Conservation (phyloP, 768 basidiomycete genomes). For the Trichaptum fuscoviolaceum region DNA sequence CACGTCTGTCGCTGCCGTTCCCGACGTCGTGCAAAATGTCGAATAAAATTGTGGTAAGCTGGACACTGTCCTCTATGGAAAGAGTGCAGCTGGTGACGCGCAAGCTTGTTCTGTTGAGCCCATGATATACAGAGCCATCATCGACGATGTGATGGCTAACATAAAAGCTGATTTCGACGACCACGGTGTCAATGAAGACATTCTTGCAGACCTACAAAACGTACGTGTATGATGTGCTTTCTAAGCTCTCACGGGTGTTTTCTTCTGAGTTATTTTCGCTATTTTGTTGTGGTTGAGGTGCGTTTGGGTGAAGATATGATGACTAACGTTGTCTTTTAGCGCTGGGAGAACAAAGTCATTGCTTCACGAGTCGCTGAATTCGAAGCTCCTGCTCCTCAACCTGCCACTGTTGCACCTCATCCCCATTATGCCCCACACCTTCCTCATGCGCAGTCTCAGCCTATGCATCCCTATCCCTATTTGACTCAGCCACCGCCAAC, state of each 20-base stretch:
- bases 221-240: slow-evolving; percentile 45
- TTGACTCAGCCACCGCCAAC: slow-evolving; percentile 6
- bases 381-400: slow-evolving; percentile 41
- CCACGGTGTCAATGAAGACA: slow-evolving; percentile 88
- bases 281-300: not conserved
- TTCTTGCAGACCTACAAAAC: slow-evolving; percentile 81
- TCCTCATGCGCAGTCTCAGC: not conserved
- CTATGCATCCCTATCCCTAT: not conserved
- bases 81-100: slow-evolving; percentile 49
- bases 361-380: slow-evolving; percentile 96
- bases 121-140: slow-evolving; percentile 84
- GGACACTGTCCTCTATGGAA: slow-evolving; percentile 55
- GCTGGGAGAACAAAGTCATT: slow-evolving; percentile 95
- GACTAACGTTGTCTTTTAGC: slow-evolving; percentile 12
- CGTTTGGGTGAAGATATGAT: not conserved
- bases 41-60: slow-evolving; percentile 98
- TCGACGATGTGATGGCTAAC: slow-evolving; percentile 88
- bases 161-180: slow-evolving; percentile 96
- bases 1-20: slow-evolving; percentile 23
- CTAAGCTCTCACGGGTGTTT: slow-evolving; percentile 11
- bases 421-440: slow-evolving; percentile 3
- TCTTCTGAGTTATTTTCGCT: not conserved
- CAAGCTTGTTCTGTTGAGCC: slow-evolving; percentile 59
- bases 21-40: slow-evolving; percentile 58
- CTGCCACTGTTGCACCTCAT: slow-evolving; percentile 10